Base-by-base conservation (phyloP, 768 basidiomycete species). In the Amylocystis lapponica region DNA sequence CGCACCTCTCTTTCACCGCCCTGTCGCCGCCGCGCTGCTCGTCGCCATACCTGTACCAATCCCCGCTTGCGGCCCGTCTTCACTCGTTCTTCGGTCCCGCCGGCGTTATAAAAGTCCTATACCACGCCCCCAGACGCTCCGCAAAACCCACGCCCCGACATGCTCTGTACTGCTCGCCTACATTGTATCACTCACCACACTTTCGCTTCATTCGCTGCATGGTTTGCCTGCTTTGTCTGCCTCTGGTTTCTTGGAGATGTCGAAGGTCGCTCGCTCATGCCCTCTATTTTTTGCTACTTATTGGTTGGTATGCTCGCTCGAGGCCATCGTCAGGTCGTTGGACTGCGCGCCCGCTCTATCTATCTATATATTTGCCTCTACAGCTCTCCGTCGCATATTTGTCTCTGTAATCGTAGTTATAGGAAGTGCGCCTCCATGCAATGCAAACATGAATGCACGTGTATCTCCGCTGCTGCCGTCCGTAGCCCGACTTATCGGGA, bases 361-460 rank as follows among this genome's bases (percentile, higher is more conserved):
- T 47, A 50, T 50, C 43, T 47, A 45, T 53, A 48, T 48, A 45
- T 52, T 45, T 50, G 52, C 50, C 52, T n/a, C 45, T 53, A 53
- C 48, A 48, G 43, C 41, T 37, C 30, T 17, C 39, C 22, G 23
- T 35, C 47, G 52, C 52, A 50, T 53, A 47, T 45, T 20, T 25
- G 32, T 25, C 37, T 21, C 44, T 53, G 52, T 53, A 53, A 53
- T 53, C 48, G 49, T 53, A 53, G 52, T 45, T 50, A 53, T 46
- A 53, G 48, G 52, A 53, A 53, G 48, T 46, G 45, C 45, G 42
- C 52, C 43, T 51, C 47, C 43, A 47, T 44, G 46, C 48, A 34
- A 43, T 44, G 36, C 42, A 50, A 43, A 47, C 37, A 34, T n/a
- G n/a, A n/a, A n/a, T n/a, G n/a, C n/a, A n/a, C n/a, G n/a, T n/a